These are phyloP conservation scores for Rhizoctonia solani DNA, from an alignment of 1,284 basidiomycete genomes.

Conservation along the genomic window DNA sequence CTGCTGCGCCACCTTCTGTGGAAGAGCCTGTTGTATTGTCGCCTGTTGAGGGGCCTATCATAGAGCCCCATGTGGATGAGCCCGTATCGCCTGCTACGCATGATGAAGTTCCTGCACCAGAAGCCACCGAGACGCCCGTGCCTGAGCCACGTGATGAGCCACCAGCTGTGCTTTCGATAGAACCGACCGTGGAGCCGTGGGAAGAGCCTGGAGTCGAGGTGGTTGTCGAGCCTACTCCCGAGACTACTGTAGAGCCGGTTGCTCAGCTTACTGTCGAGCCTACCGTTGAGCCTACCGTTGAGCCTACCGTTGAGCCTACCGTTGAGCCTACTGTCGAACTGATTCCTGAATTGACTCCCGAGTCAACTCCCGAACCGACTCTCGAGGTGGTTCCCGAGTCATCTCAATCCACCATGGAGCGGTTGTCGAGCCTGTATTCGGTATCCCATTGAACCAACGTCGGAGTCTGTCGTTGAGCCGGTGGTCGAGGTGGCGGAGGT, in stretches of 20 bases:
- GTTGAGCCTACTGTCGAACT: not conserved
- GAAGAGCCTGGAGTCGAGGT: not conserved
- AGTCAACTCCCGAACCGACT: not conserved
- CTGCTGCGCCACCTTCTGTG: no score
- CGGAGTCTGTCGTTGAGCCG: not conserved
- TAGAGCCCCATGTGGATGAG: not conserved
- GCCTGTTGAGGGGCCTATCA: not conserved
- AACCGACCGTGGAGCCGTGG: no score
- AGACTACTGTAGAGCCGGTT: not conserved
- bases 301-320: no score
- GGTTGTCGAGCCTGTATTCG: not conserved
- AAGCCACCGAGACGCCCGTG: no score
- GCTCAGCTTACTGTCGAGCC: not conserved
- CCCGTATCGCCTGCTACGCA: not conserved
- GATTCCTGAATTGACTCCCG: not conserved
- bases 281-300: no score
- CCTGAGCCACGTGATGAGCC: no score
- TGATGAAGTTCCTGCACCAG: constrained; percentile 1
- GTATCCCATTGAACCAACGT: not conserved
- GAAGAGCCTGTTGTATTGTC: no score
- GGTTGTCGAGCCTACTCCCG: not conserved
- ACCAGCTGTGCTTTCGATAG: no score
- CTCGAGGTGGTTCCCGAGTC: not conserved
- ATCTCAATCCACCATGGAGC: not conserved
- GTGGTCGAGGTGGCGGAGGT: no score